These are phyloP conservation scores for Danielia oregonensis DNA, from an alignment of 805 yeast species.

Conservation along the genomic window DNA sequence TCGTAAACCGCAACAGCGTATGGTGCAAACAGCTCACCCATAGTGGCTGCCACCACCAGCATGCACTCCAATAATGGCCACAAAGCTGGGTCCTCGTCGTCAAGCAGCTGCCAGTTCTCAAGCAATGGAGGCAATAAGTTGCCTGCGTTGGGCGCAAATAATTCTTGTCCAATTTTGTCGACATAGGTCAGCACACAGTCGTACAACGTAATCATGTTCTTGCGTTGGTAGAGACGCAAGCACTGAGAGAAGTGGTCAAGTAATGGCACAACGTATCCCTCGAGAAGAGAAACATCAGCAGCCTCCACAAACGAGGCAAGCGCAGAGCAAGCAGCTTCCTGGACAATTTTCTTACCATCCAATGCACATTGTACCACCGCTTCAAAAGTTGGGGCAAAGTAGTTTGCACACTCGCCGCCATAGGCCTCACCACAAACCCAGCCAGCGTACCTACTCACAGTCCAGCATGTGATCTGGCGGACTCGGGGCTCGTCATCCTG, in stretches of 20 bases:
- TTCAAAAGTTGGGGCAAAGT: conserved; percentile 73
- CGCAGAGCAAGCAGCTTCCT: conserved; percentile 88
- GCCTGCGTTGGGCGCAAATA: conserved; percentile 55
- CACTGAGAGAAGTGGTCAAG: conserved; percentile 69
- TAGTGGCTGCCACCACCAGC: conserved; percentile 83
- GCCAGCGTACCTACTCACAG: conserved; percentile 75
- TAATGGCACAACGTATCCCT: conserved; percentile 61
- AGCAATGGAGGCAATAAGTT: conserved; percentile 75
- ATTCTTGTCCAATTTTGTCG: conserved; percentile 62
- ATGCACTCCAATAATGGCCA: conserved; percentile 94
- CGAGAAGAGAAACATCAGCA: conserved; percentile 59
- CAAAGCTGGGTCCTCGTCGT: conserved; percentile 76
- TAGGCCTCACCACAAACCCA: conserved; percentile 78
- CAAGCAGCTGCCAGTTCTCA: conserved; percentile 69
- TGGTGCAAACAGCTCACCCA: conserved; percentile 82
- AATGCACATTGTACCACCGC: conserved; percentile 71
- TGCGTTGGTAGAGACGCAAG: conserved; percentile 73
- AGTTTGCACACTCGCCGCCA: conserved; percentile 60
- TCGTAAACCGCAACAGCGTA: conserved; percentile 84
- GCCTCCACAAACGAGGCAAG: conserved; percentile 79
- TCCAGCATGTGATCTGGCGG: conserved; percentile 94
- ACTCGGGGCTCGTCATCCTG: conserved; percentile 77
- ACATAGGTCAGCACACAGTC: conserved; percentile 90
- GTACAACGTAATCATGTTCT: conserved; percentile 75
- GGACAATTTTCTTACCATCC: conserved; percentile 89